Percentiles rank a stretch among this genome's conserved stretches.
Evolutionary conservation across 2,329 filamentous ascomycete genomes (phyloP).

Genomic region (Aspergillus ochraceus): DNA sequence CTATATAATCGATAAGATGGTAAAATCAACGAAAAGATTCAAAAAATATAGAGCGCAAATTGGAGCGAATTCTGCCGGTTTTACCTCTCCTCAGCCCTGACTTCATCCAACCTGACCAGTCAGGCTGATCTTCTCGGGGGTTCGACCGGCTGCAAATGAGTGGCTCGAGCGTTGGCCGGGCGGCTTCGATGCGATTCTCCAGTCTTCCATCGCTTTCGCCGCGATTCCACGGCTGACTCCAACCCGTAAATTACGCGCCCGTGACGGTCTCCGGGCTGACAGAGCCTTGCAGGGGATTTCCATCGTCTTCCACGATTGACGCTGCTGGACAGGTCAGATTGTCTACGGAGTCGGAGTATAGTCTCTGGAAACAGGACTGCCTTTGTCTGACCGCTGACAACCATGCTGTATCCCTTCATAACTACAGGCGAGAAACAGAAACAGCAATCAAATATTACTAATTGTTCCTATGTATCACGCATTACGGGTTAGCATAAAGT

Average conservation of each 20-base stretch:
- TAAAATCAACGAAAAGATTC: too few relatives aligned
- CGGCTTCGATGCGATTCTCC: constrained; percentile 28
- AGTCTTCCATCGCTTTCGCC: constrained; percentile 33
- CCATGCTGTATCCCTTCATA: too few relatives aligned
- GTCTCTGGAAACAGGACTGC: background rate
- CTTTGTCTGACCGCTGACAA: background rate
- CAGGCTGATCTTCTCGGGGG: constrained; percentile 16
- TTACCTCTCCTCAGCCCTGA: constrained; percentile 11
- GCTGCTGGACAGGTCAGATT: background rate
- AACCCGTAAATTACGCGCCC: constrained; percentile 11
- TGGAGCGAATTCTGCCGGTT: constrained; percentile 7
- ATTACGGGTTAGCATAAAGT: background rate
- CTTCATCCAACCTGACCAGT: background rate
- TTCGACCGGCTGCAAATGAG: constrained; percentile 18
- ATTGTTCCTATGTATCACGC: background rate
- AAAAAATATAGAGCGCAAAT: background rate
- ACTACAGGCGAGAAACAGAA: background rate
- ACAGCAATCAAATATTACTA: background rate
- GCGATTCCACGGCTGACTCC: constrained; percentile 24
- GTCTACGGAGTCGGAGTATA: too few relatives aligned
- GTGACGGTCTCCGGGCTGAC: background rate
- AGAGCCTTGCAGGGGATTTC: constrained; percentile 1
- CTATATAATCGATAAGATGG: too few relatives aligned
- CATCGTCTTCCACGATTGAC: background rate
- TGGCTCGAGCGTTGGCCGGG: constrained; percentile 31